Percentiles rank a stretch among this genome's conserved stretches.
Conservation (phyloP, 371 early-diverging fungal genomes). For the Circinella umbellata region DNA sequence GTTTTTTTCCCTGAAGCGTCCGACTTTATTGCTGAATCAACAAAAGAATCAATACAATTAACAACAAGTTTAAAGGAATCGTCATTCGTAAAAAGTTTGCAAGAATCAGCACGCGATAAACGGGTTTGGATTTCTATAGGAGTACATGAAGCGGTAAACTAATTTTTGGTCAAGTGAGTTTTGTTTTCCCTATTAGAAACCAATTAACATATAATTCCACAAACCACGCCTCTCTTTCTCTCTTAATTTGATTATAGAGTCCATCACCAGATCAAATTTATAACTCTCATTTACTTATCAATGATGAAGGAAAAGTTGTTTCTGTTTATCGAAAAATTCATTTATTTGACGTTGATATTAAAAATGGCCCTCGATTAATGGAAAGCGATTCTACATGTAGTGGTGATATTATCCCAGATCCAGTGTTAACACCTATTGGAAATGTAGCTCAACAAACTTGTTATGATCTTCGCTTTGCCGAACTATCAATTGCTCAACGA, state of each 20-base stretch:
- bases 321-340: conserved; percentile 79
- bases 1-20: conserved; percentile 86
- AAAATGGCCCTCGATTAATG: conserved; percentile 61
- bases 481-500: conserved; percentile 64
- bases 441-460: conserved; percentile 74
- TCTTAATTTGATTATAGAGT: not conserved
- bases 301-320: conserved; percentile 60
- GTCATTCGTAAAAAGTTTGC: conserved; percentile 62
- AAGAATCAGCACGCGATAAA: conserved; percentile 57
- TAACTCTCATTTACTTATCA: conserved; percentile 77
- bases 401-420: conserved; percentile 57
- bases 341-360: conserved; percentile 77
- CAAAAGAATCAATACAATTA: conserved; percentile 52
- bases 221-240: not conserved
- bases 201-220: not conserved
- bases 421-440: conserved; percentile 74
- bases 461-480: conserved; percentile 87
- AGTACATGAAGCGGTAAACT: conserved; percentile 67
- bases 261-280: conserved; percentile 35
- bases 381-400: conserved; percentile 68
- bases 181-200: too few relatives aligned
- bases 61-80: conserved; percentile 51
- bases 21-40: conserved; percentile 74
- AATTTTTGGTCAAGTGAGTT: too few relatives aligned
- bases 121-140: conserved; percentile 81